phyloP scores from a whole-genome alignment of 345 rosid genomes.

The Aethionema arabicum region DNA sequence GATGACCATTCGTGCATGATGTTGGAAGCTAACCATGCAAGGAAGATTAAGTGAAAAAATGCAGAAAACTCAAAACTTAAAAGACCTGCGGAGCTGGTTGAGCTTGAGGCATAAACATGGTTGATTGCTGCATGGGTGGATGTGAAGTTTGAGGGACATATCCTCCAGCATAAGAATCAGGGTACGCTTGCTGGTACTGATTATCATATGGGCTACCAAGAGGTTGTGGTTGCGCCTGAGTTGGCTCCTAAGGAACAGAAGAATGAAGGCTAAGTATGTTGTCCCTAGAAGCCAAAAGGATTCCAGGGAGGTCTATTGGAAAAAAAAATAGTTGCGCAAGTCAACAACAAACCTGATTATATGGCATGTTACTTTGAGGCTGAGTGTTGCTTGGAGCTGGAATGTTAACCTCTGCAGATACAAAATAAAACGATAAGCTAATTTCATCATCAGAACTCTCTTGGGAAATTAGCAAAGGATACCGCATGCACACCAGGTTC shows the following conservation, averaged over 20 bases:
- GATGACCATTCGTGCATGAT: constrained; percentile 15
- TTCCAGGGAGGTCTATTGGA: constrained; percentile 20
- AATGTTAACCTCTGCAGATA: constrained; percentile 55
- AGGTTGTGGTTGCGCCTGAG: constrained; percentile 45
- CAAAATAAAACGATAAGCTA: constrained; percentile 28
- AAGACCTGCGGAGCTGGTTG: constrained; percentile 65
- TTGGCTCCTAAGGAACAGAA: constrained; percentile 29
- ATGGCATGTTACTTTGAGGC: constrained; percentile 31
- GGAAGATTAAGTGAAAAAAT: constrained; percentile 12
- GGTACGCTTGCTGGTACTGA: constrained; percentile 56
- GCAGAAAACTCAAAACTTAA: constrained; percentile 24
- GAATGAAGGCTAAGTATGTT: constrained; percentile 34
- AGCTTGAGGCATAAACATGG: constrained; percentile 67
- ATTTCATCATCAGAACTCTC: constrained; percentile 5
- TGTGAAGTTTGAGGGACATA: constrained; percentile 48
- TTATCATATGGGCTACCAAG: constrained; percentile 54
- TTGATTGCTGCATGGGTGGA: constrained; percentile 48
- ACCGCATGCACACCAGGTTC: constrained; percentile 60
- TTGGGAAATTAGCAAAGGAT: background rate
- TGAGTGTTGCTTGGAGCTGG: constrained; percentile 45
- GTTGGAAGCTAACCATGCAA: background rate
- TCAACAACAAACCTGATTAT: constrained; percentile 33
- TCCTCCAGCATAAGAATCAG: constrained; percentile 48
- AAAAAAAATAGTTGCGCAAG: constrained; percentile 13
- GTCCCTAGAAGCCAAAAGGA: constrained; percentile 5